Conservation (phyloP, 257 asterid species). For the Jacaranda copaia region DNA sequence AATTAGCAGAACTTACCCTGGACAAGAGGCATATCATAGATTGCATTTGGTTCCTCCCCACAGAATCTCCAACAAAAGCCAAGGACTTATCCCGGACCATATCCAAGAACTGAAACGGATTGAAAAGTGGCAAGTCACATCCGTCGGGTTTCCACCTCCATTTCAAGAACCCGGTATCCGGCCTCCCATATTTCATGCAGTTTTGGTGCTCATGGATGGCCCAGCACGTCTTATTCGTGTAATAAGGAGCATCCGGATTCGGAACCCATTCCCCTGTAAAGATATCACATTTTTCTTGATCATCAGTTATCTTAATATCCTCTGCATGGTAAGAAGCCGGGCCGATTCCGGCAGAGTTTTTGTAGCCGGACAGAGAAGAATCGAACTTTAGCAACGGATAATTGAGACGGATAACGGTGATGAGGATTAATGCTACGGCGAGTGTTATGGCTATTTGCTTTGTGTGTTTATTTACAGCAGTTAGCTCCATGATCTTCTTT, state of each 20-base stretch:
- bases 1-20: conserved; percentile 38
- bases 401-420: conserved; percentile 49
- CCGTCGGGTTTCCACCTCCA: conserved; percentile 74
- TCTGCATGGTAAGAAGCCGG: conserved; percentile 33
- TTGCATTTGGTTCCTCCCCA: conserved; percentile 71
- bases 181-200: conserved; percentile 73
- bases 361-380: conserved; percentile 33
- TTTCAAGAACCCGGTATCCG: conserved; percentile 52
- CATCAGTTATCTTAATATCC: conserved; percentile 23
- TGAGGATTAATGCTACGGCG: conserved; percentile 42
- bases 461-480: conserved; percentile 29
- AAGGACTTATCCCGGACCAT: conserved; percentile 53
- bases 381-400: conserved; percentile 34
- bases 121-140: conserved; percentile 53
- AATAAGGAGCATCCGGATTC: conserved; percentile 58
- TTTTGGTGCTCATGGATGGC: conserved; percentile 71
- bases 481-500: conserved; percentile 48
- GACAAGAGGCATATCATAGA: conserved; percentile 71
- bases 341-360: conserved; percentile 16
- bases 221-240: conserved; percentile 65
- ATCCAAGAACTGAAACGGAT: conserved; percentile 61
- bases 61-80: conserved; percentile 73
- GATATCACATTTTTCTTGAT: conserved; percentile 48
- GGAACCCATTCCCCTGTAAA: conserved; percentile 66
- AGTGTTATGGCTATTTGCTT: conserved; percentile 24